These are phyloP conservation scores for Alopecurus myosuroides DNA, from an alignment of 176 grass and related monocot species.

Conservation along the genomic window DNA sequence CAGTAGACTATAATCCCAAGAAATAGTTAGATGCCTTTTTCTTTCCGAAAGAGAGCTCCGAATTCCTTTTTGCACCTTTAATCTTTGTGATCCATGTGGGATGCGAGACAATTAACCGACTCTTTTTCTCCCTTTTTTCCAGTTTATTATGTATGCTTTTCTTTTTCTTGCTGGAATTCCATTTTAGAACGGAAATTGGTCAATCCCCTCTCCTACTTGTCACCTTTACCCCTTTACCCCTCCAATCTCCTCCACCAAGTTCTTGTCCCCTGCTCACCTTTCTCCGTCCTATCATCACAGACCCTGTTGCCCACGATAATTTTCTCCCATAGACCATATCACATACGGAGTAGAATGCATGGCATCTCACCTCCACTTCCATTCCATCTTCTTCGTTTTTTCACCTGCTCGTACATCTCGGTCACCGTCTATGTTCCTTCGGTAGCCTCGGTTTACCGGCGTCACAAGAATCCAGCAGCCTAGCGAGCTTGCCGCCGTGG, in stretches of 20 bases:
- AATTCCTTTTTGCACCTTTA: not conserved
- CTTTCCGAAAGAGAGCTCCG: conserved; percentile 16
- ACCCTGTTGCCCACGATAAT: conserved; percentile 1
- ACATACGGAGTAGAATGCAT: not conserved
- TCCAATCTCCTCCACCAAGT: conserved; percentile 29
- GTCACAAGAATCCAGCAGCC: conserved; percentile 14
- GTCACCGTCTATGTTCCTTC: conserved; percentile 20
- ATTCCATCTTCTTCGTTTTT: not conserved
- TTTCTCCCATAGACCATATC: not conserved
- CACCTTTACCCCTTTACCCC: not conserved
- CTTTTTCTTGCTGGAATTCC: not conserved
- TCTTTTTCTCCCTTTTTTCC: not conserved
- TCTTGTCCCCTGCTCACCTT: not conserved
- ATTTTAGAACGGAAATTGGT: not conserved
- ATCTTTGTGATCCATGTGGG: not conserved
- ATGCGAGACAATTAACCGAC: not conserved
- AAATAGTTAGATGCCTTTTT: not conserved
- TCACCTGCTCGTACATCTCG: not conserved
- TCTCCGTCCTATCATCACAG: conserved; percentile 17
- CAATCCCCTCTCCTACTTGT: conserved; percentile 9
- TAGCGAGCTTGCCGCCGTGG: conserved; percentile 17
- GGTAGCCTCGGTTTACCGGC: not conserved
- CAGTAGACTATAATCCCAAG: not conserved
- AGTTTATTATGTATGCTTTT: not conserved
- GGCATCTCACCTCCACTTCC: not conserved